Conservation (phyloP, 1,139 yeast genomes). For the Hyphopichia fennica region DNA sequence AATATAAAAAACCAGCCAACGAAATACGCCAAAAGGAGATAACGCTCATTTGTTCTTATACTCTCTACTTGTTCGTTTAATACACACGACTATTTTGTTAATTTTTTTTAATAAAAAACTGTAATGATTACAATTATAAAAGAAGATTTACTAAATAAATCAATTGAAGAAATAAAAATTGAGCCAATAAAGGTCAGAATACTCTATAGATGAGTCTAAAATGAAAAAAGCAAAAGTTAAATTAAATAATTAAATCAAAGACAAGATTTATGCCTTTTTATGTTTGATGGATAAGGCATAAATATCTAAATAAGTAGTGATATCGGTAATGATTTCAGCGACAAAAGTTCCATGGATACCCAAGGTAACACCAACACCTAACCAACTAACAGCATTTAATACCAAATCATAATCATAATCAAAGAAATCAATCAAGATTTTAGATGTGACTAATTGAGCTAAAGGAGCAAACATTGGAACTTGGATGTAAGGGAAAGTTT, state of each 20-base stretch:
- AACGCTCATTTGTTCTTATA: neutral
- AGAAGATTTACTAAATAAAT: neutral
- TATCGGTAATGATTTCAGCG: slow-evolving; percentile 77
- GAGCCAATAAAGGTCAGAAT: neutral
- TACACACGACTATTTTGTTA: neutral
- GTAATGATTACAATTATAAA: slow-evolving; percentile 2
- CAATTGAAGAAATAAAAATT: neutral
- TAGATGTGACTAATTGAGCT: slow-evolving; percentile 49
- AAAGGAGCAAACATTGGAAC: slow-evolving; percentile 70
- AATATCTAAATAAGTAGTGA: slow-evolving; percentile 80
- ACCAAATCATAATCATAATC: slow-evolving; percentile 40
- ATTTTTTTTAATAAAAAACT: neutral
- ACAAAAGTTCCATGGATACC: slow-evolving; percentile 82
- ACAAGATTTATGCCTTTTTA: slow-evolving; percentile 46
- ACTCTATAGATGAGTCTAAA: slow-evolving; percentile 1
- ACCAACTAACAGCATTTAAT: slow-evolving; percentile 57
- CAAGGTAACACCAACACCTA: slow-evolving; percentile 71
- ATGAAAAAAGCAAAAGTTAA: neutral
- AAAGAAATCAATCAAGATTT: slow-evolving; percentile 36
- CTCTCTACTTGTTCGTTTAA: neutral
- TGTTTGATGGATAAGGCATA: slow-evolving; percentile 85
- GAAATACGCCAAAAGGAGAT: neutral
- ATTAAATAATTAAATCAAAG: neutral
- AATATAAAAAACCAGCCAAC: neutral
- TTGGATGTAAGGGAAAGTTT: slow-evolving; percentile 70